Conservation (phyloP, 768 basidiomycete genomes). For the Pleurotus sapidus region DNA sequence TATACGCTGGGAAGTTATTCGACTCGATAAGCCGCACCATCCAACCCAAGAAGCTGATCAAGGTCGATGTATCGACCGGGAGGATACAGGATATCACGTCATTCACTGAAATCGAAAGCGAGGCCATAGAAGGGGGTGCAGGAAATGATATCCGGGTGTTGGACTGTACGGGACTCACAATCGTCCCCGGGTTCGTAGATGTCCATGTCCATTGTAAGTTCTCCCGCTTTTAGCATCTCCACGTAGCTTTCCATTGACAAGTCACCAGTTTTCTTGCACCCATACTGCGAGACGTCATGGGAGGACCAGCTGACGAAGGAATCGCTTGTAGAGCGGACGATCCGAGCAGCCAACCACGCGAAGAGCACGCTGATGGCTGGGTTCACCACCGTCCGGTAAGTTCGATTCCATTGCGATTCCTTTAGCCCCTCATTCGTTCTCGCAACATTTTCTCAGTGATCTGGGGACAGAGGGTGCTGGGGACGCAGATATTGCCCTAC, state of each 20-base stretch:
- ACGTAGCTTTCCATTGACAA: not conserved
- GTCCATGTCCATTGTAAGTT: slow-evolving; percentile 52
- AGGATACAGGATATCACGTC: not conserved
- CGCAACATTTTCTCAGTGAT: slow-evolving; percentile 44
- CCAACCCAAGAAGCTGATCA: not conserved
- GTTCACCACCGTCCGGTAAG: slow-evolving; percentile 59
- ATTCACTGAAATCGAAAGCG: not conserved
- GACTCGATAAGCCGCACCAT: not conserved
- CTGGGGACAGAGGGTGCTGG: slow-evolving; percentile 67
- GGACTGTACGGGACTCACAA: slow-evolving; percentile 42
- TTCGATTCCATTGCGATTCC: slow-evolving; percentile 2
- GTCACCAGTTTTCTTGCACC: slow-evolving; percentile 53
- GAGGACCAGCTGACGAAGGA: slow-evolving; percentile 60
- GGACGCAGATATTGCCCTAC: slow-evolving; percentile 57
- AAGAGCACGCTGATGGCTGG: slow-evolving; percentile 56
- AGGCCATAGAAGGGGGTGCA: too few relatives aligned
- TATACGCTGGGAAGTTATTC: slow-evolving; percentile 2
- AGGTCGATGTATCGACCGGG: not conserved
- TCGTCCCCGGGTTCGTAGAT: slow-evolving; percentile 59
- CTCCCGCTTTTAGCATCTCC: not conserved
- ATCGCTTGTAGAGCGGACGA: slow-evolving; percentile 51
- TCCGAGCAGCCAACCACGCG: slow-evolving; percentile 62
- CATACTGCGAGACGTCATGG: slow-evolving; percentile 61
- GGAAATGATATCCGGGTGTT: slow-evolving; percentile 30
- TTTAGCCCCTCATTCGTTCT: not conserved